A percentile compares a stretch with the other conserved stretches of the same genome.
These are phyloP conservation scores for Aspergillus fumigatiaffinis DNA, from an alignment of 2,329 filamentous ascomycete genomes.

Conservation along the genomic window DNA sequence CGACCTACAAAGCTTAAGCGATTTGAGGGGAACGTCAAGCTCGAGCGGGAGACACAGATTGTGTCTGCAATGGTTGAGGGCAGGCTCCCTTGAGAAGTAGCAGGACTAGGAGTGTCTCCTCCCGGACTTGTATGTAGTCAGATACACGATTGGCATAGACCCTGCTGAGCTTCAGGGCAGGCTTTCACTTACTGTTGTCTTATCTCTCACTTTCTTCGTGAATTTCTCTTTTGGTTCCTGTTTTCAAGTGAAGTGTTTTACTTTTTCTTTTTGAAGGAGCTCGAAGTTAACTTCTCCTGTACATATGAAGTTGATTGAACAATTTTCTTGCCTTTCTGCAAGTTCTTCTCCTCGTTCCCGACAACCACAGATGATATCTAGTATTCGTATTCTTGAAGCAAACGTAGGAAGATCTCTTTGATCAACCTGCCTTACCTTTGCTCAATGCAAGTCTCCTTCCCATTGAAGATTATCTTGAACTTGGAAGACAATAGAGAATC, in stretches of 20 bases:
- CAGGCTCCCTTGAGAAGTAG: not conserved
- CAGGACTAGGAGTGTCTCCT: not conserved
- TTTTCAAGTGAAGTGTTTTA: not conserved
- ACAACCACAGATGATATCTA: not conserved
- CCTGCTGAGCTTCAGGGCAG: not conserved
- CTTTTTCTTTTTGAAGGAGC: not conserved
- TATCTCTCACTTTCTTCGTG: not conserved
- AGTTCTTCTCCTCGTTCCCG: not conserved
- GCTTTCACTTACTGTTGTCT: not conserved
- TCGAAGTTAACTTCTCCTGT: not conserved
- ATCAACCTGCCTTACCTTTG: too few relatives aligned
- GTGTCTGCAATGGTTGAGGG: not conserved
- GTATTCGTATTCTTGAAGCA: too few relatives aligned
- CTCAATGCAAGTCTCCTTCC: too few relatives aligned
- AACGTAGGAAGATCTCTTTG: too few relatives aligned
- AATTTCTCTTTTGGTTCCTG: not conserved
- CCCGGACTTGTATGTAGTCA: not conserved
- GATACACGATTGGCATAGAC: not conserved
- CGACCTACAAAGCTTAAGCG: slow-evolving; percentile 39
- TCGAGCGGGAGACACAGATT: not conserved
- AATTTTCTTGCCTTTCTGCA: not conserved
- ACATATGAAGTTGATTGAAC: not conserved
- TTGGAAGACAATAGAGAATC: too few relatives aligned
- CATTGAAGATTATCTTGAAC: too few relatives aligned
- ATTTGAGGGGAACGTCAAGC: not conserved